Evolutionary conservation across 2,329 filamentous ascomycete genomes (phyloP), one percentile per base, ranked within the genome.

Genomic region (Ambrosiella xylebori): DNA sequence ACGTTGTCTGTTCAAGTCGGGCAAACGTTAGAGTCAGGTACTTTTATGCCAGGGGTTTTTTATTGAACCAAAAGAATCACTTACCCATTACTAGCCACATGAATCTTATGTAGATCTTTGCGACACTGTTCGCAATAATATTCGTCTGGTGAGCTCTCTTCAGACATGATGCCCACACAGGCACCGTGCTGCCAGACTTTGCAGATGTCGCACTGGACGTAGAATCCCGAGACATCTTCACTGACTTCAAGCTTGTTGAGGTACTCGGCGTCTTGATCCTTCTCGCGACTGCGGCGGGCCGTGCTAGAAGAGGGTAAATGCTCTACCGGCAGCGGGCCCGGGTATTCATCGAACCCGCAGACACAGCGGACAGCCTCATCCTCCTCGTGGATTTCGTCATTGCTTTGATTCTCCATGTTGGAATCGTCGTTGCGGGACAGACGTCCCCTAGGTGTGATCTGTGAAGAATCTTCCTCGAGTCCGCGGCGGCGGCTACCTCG

Each of bases 161-260:
- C 91, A 64, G 93, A 93, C 74, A 95, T 89, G 66, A 98, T 95
- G 61, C 93, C 91, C 61, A 98, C 91, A 67, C 93, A 98, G 61
- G 90, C 91, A 65, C 93, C 93, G 69, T 98, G 93, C 70, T 98
- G 93, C 93, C 91, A 98, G 62, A 97, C 93, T 69, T 95, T 94
- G 76, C 93, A 98, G 63, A 87, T 77, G 71, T 97, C 93, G 78
- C 93, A 98, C 74, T 97, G 91, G 64, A 98, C 90, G 71, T 96
- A 98, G 71, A 97, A 85, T 56, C 90, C 91, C 50, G 91, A 93
- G 63, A 91, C 78, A 63, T 97, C 91, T 66, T 95, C 89, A 38
- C 83, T 81, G 62, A 88, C 76, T 62, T 82, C 73, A 72, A 82
- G 72, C 69, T 76, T 70, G 69, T 77, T 71, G 72, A 81, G 72